Conservation (phyloP, 108 stramenopile species). For the Nitzschia putrida region DNA sequence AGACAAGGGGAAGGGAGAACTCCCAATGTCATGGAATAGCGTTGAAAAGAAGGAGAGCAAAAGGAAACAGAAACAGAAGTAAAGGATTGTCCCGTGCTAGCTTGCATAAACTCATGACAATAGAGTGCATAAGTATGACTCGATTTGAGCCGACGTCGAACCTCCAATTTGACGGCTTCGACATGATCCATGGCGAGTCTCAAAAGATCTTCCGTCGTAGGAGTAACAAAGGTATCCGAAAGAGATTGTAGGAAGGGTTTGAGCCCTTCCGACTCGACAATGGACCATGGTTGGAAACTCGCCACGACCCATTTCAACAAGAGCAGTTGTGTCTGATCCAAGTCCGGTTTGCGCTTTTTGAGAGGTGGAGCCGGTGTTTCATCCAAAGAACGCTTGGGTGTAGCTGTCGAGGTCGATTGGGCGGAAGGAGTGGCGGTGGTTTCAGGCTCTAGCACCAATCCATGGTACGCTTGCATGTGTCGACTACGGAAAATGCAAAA, state of each 20-base stretch:
- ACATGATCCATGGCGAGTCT: slow-evolving; percentile 11
- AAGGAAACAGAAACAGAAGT: slow-evolving; percentile 21
- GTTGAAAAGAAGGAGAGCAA: slow-evolving; percentile 19
- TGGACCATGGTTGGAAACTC: slow-evolving; percentile 15
- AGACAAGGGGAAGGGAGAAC: slow-evolving; percentile 2
- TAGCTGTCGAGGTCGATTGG: not conserved
- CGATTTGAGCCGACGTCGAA: slow-evolving; percentile 1
- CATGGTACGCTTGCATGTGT: slow-evolving; percentile 34
- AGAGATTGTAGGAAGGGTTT: slow-evolving; percentile 1
- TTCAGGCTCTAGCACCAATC: slow-evolving; percentile 6
- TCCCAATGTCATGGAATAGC: slow-evolving; percentile 7
- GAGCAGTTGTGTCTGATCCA: slow-evolving; percentile 10
- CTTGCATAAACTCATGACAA: not conserved
- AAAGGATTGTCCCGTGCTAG: not conserved
- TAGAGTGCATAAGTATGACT: slow-evolving; percentile 7
- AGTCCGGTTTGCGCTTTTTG: slow-evolving; percentile 20
- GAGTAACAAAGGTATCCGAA: slow-evolving; percentile 3
- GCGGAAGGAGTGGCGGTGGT: not conserved
- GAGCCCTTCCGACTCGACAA: slow-evolving; percentile 12
- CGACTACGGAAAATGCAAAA: too few species aligned
- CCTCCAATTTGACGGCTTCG: slow-evolving; percentile 17
- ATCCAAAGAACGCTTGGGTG: not conserved
- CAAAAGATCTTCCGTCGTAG: slow-evolving; percentile 11
- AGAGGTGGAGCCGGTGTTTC: slow-evolving; percentile 16
- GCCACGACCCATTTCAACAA: slow-evolving; percentile 16